Base-by-base conservation (phyloP, 179 eudicot species). In the Gypsophila paniculata region DNA sequence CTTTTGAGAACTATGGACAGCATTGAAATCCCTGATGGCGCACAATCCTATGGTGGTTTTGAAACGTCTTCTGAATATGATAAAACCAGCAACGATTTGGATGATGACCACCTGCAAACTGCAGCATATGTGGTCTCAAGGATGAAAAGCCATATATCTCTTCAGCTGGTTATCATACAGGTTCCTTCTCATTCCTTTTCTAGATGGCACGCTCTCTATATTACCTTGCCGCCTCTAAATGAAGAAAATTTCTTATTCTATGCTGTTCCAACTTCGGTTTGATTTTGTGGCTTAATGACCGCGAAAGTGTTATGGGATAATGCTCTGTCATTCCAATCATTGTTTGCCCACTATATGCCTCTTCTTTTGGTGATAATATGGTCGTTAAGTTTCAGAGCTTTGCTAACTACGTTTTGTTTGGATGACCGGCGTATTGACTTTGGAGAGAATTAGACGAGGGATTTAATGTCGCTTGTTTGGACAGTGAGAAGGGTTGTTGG, bases 91-190 rank as follows among this genome's bases (percentile, higher is more conserved):
- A 85, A 75, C 52, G 86, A 86, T 39, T 62, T 82, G 60, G 95
- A 81, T 70, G 95, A 90, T 75, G 97, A 84, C 68, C 78, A 79
- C 72, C 72, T 90, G 78, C 97, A 95, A 71, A 85, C 89, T 64
- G 93, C 85, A 59, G 80, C 85, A 54, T 90, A 87, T 83, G 88
- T 90, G 74, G 84, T 90, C 46, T 88, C 96, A 74, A 88, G 97
- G 81, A 85, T 92, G 85, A 95, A 90, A 79, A 78, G 82, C 67
- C 93, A 95, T 76, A 84, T 95, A 65, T 79, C 96, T 15, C 76
- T 89, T 66, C 97, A 90, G 74, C 79, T 95, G 65, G 90, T 88
- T 80, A 84, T 95, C 71, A 69, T 88, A 72, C 99, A 95, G 99
- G 99, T 94, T 62, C 61, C 59, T 29, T 61, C 34, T 49, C 52